These are phyloP conservation scores for Coprinopsis strossmayeri DNA, from an alignment of 768 basidiomycete species.

Conservation along the genomic window DNA sequence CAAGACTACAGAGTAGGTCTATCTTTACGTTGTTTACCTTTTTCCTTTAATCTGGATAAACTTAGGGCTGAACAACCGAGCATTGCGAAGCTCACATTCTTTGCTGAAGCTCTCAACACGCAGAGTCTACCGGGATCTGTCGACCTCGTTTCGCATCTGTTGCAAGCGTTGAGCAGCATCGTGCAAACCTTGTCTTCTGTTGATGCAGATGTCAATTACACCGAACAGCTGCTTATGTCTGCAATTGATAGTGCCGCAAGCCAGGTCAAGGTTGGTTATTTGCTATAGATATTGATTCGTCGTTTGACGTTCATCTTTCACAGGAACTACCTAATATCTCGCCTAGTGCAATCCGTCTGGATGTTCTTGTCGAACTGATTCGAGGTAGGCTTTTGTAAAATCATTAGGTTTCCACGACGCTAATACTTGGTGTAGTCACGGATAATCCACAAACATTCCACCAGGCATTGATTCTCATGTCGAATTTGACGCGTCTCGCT, in stretches of 20 bases:
- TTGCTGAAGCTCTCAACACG: constrained; percentile 69
- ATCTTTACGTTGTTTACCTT: neutral
- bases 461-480: constrained; percentile 83
- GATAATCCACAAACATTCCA: constrained; percentile 94
- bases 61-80: constrained; percentile 21
- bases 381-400: constrained; percentile 41
- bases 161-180: constrained; percentile 68
- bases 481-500: constrained; percentile 73
- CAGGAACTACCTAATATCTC: constrained; percentile 49
- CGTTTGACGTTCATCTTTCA: too few species aligned
- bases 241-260: constrained; percentile 64
- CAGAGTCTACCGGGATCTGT: constrained; percentile 59
- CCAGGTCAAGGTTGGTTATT: constrained; percentile 44
- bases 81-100: constrained; percentile 44
- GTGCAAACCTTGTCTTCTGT: constrained; percentile 47
- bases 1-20: constrained; percentile 49
- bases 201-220: constrained; percentile 65
- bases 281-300: too few species aligned
- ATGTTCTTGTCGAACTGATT: constrained; percentile 84
- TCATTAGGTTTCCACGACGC: neutral
- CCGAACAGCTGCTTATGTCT: constrained; percentile 80
- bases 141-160: constrained; percentile 61
- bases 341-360: constrained; percentile 62
- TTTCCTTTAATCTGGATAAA: constrained; percentile 3
- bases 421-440: constrained; percentile 45